phyloP scores from a whole-genome alignment of 768 basidiomycete genomes.

The Lentinula aciculospora region DNA sequence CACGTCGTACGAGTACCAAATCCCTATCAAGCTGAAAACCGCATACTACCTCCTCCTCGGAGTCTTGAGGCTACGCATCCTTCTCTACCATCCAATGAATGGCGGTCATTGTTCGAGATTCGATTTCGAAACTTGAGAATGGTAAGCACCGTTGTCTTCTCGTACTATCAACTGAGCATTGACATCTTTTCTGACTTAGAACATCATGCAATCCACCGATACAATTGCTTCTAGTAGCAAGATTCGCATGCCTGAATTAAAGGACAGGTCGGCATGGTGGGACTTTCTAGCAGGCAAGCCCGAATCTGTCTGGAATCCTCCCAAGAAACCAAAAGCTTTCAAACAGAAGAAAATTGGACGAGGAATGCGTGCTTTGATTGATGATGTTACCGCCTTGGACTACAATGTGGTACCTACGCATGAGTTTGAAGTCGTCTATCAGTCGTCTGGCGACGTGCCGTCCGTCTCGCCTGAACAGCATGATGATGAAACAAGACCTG shows the following conservation, averaged over 20 bases:
- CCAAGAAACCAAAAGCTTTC: slow-evolving; percentile 25
- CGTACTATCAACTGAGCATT: not conserved
- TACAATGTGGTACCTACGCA: slow-evolving; percentile 7
- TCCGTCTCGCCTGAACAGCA: not conserved
- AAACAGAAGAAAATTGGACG: slow-evolving; percentile 26
- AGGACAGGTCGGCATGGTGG: slow-evolving; percentile 79
- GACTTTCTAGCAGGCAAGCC: slow-evolving; percentile 64
- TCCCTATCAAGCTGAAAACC: slow-evolving; percentile 50
- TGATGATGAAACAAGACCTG: not conserved
- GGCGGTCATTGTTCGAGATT: slow-evolving; percentile 52
- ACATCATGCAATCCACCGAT: slow-evolving; percentile 55
- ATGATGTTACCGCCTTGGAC: slow-evolving; percentile 17
- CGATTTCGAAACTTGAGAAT: slow-evolving; percentile 64
- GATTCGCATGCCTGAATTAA: slow-evolving; percentile 56
- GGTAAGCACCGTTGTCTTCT: slow-evolving; percentile 34
- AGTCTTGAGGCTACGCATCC: slow-evolving; percentile 21
- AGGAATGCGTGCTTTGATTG: slow-evolving; percentile 33
- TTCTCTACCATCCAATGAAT: slow-evolving; percentile 58
- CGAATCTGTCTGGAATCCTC: slow-evolving; percentile 61
- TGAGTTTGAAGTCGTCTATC: not conserved
- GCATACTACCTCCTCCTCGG: slow-evolving; percentile 16
- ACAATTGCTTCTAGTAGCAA: slow-evolving; percentile 22
- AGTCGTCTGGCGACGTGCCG: not conserved
- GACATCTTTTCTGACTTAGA: slow-evolving; percentile 41
- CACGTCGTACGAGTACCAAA: slow-evolving; percentile 59